Percentiles rank a stretch among this genome's conserved stretches.
Conservation (phyloP, 2,329 filamentous ascomycete genomes). For the Fusarium ambrosium region DNA sequence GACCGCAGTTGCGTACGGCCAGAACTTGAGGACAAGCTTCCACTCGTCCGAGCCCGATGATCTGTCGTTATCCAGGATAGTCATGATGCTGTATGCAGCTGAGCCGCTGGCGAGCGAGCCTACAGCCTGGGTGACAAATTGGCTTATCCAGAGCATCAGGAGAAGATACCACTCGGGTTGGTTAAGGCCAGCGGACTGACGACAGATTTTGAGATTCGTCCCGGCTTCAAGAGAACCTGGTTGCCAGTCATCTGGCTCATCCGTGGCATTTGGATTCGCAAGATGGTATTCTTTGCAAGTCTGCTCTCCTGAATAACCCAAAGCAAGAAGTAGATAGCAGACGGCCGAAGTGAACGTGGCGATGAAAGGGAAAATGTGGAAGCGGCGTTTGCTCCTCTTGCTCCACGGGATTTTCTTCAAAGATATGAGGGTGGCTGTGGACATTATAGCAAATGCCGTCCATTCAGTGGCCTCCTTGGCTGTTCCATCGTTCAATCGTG, state of each 20-base stretch:
- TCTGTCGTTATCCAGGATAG: not conserved
- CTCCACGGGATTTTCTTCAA: conserved; percentile 1
- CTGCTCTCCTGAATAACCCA: not conserved
- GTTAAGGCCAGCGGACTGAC: conserved; percentile 1
- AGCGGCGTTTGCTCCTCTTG: conserved; percentile 5
- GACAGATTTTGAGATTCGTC: conserved; percentile 7
- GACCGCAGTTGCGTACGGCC: not conserved
- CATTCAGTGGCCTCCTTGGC: not conserved
- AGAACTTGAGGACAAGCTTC: conserved; percentile 4
- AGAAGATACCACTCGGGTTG: not conserved
- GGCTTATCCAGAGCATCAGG: conserved; percentile 4
- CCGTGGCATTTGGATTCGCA: not conserved
- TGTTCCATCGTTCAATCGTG: conserved; percentile 2
- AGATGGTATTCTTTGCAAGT: conserved; percentile 7
- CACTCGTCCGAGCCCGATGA: not conserved
- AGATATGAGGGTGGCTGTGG: not conserved
- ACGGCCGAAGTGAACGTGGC: not conserved
- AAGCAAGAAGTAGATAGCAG: not conserved
- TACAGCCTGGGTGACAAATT: conserved; percentile 1
- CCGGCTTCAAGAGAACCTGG: conserved; percentile 3
- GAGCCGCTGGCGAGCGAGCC: conserved; percentile 1
- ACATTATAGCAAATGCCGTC: conserved; percentile 1
- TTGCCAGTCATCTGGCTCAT: conserved; percentile 9
- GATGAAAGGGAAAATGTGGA: conserved; percentile 5
- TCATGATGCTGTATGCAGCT: conserved; percentile 5